A percentile compares a stretch with the other conserved stretches of the same genome.
Evolutionary conservation across 2,329 filamentous ascomycete genomes (phyloP).

Genomic region (Gaeumannomyces tritici): DNA sequence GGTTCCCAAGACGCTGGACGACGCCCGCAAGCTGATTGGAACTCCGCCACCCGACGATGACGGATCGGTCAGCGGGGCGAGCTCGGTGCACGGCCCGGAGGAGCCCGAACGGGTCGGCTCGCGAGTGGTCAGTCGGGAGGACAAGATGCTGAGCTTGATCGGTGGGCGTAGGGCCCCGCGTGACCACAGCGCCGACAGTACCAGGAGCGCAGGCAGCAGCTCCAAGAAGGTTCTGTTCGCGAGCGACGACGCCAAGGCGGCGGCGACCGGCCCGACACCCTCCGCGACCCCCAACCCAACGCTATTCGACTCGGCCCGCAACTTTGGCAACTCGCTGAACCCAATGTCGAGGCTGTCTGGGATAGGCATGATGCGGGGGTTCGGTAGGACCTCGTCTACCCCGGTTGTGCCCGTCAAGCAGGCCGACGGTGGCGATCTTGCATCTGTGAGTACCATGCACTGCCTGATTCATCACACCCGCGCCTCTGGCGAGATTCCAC

Average conservation of each 20-base stretch:
- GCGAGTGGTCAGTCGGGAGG: slow-evolving; percentile 32
- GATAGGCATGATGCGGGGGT: slow-evolving; percentile 66
- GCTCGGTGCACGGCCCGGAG: slow-evolving; percentile 35
- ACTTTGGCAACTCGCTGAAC: slow-evolving; percentile 70
- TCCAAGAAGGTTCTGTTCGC: slow-evolving; percentile 44
- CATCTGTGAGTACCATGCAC: slow-evolving; percentile 34
- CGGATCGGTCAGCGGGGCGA: slow-evolving; percentile 44
- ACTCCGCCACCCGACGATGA: slow-evolving; percentile 57
- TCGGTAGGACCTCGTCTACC: slow-evolving; percentile 49
- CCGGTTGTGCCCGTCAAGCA: slow-evolving; percentile 26
- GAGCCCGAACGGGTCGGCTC: slow-evolving; percentile 15
- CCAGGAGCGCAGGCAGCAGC: slow-evolving; percentile 50
- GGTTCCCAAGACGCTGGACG: slow-evolving; percentile 83
- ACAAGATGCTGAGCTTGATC: slow-evolving; percentile 62
- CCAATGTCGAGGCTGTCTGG: slow-evolving; percentile 70
- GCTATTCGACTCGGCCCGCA: slow-evolving; percentile 71
- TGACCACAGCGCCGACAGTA: slow-evolving; percentile 71
- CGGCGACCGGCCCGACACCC: slow-evolving; percentile 10
- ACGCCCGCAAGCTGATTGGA: slow-evolving; percentile 80
- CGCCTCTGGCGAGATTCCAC: background rate
- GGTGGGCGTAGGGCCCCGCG: slow-evolving; percentile 47
- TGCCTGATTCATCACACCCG: background rate
- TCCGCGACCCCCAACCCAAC: slow-evolving; percentile 41
- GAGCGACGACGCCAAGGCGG: slow-evolving; percentile 20
- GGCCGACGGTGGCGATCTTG: slow-evolving; percentile 45